These are phyloP conservation scores for Calonectria fujianensis DNA, from an alignment of 2,329 filamentous ascomycete genomes.

Conservation along the genomic window DNA sequence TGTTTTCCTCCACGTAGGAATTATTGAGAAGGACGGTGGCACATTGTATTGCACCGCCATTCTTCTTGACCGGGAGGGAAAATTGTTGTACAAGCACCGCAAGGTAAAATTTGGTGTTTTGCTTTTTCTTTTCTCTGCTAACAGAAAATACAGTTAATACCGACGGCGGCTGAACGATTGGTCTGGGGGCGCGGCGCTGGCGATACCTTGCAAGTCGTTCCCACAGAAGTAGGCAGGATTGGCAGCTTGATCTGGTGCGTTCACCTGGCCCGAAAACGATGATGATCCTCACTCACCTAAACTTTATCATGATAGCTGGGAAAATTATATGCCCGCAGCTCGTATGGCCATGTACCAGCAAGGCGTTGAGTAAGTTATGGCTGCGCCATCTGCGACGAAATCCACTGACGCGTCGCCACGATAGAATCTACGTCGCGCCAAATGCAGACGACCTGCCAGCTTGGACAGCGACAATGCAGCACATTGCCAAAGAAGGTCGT, in stretches of 20 bases:
- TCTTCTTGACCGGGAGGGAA: conserved; percentile 13
- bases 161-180: conserved; percentile 6
- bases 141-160: not conserved
- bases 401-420: not conserved
- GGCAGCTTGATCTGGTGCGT: conserved; percentile 18
- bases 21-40: conserved; percentile 15
- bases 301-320: not conserved
- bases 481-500: conserved; percentile 22
- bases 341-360: conserved; percentile 24
- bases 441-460: not conserved
- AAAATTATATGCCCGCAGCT: conserved; percentile 20
- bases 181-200: conserved; percentile 21
- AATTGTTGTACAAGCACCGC: conserved; percentile 8
- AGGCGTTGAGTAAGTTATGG: conserved; percentile 1
- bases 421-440: conserved; percentile 18
- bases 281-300: not conserved
- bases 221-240: conserved; percentile 8
- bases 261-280: not conserved
- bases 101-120: not conserved
- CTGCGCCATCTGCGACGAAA: too few relatives aligned
- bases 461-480: conserved; percentile 21
- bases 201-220: not conserved
- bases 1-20: conserved; percentile 9
- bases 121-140: not conserved
- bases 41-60: conserved; percentile 17